phyloP scores from a whole-genome alignment of 2,329 filamentous ascomycete species.

The Boeremia lycopersici region DNA sequence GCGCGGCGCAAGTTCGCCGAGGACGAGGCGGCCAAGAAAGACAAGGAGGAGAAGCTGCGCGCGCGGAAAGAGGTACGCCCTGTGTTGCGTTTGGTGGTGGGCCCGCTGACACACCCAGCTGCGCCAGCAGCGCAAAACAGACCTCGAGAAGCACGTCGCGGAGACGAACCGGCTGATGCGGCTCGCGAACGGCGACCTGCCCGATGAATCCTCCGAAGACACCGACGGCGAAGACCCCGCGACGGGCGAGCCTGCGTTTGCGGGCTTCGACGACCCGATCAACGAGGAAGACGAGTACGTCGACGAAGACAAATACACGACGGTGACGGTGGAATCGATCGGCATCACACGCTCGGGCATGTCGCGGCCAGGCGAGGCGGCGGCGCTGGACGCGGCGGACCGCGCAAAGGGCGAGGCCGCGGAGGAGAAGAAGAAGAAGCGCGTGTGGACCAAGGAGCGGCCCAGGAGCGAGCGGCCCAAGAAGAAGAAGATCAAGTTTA shows the following conservation, averaged over 20 bases:
- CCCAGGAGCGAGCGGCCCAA: constrained; percentile 60
- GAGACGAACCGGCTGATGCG: constrained; percentile 74
- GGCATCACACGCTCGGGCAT: constrained; percentile 77
- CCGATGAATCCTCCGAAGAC: too few relatives aligned
- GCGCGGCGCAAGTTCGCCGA: constrained; percentile 84
- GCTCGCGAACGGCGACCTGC: constrained; percentile 61
- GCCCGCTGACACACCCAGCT: too few relatives aligned
- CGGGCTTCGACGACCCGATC: constrained; percentile 55
- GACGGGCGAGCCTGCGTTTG: constrained; percentile 41
- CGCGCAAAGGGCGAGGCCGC: constrained; percentile 30
- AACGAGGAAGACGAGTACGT: constrained; percentile 93
- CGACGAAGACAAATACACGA: constrained; percentile 95
- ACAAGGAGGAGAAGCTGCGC: constrained; percentile 75
- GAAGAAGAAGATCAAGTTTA: constrained; percentile 89
- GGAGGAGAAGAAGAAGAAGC: constrained; percentile 50
- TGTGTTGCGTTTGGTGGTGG: too few relatives aligned
- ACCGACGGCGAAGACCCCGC: constrained; percentile 45
- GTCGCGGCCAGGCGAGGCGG: constrained; percentile 57
- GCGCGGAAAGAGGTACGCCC: constrained; percentile 79
- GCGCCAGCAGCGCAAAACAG: constrained; percentile 78
- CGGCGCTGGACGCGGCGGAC: constrained; percentile 50
- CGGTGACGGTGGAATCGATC: constrained; percentile 90
- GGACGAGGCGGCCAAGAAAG: constrained; percentile 77
- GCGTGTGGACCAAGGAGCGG: constrained; percentile 59
- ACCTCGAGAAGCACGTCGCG: constrained; percentile 81